Base-by-base conservation (phyloP, 129 eudicot genomes). In the Heracleum sosnowskyi region DNA sequence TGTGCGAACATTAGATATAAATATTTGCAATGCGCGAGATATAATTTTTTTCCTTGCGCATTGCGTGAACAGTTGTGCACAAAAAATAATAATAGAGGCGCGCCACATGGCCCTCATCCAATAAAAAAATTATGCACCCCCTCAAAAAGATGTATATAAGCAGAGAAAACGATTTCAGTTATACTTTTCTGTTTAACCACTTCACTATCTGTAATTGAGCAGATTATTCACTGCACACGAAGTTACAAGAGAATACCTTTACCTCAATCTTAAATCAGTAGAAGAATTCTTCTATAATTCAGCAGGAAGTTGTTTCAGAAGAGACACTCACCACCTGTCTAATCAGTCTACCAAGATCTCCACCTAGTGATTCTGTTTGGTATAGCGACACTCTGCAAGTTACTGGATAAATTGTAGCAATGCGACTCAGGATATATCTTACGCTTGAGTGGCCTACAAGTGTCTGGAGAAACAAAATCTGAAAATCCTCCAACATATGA, bases 401-500 rank as follows among this genome's bases (percentile, higher is more conserved):
- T 47, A 74, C 29, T 33, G 33, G 78, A 45, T 22, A 75, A 39
- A 33, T 47, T 62, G 29, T 75, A 75, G 57, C 78, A 75, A 20
- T 75, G 15, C 29, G 64, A 49, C 44, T 20, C 64, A 20, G 78
- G 78, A 49, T 45, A 33, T 75, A 75, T 75, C 15, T 11, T 49
- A 45, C 37, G 28, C 57, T 49, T 46, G 78, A 75, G 78, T 16
- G 57, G 78, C 31, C 37, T 36, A 75, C 78, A 75, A 75, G 62
- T 46, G 41, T 75, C 78, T 46, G 78, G 78, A 75, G 78, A 75
- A 47, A 75, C 78, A 31, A 47, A 75, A 60, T 49, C 78, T 7
- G 78, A 75, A 75, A 42, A 75, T 49, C 78, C 78, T 45, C 36
- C 63, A 75, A 75, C 78, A 75, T 47, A 47, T 29, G 78, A 75